A percentile compares a stretch with the other conserved stretches of the same genome.
Evolutionary conservation across 495 filamentous ascomycete genomes (phyloP).

Genomic region (Neurospora sp.): DNA sequence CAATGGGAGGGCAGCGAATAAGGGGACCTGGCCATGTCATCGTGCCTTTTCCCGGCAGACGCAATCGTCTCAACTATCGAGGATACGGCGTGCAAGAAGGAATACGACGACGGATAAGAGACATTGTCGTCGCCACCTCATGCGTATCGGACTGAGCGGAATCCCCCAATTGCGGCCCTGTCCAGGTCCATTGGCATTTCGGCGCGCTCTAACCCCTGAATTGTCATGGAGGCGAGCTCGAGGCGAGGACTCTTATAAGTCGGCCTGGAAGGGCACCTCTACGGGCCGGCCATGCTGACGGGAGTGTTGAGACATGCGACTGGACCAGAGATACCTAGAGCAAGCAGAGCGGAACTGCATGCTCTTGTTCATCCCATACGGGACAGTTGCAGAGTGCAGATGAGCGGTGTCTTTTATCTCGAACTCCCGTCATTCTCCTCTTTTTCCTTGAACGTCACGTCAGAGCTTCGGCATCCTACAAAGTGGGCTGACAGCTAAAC

Average conservation of each 20-base stretch:
- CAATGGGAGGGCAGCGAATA: not conserved
- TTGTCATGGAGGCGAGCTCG: not conserved
- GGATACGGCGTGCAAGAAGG: not conserved
- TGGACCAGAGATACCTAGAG: not conserved
- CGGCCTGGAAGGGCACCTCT: not conserved
- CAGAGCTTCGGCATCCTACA: not conserved
- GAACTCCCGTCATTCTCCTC: not conserved
- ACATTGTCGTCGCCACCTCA: not conserved
- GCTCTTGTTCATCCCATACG: not conserved
- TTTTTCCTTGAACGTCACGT: not conserved
- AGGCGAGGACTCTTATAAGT: not conserved
- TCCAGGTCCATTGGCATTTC: not conserved
- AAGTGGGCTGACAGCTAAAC: not conserved
- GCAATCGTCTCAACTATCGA: not conserved
- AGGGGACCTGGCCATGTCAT: not conserved
- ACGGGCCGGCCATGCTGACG: not conserved
- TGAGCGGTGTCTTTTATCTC: not conserved
- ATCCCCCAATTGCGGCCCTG: not conserved
- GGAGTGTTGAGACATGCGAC: not conserved
- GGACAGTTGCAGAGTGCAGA: not conserved
- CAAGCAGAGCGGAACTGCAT: not conserved
- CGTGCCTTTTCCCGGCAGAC: not conserved
- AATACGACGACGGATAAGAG: not conserved
- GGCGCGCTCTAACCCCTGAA: not conserved
- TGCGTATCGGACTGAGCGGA: not conserved